phyloP scores from a whole-genome alignment of 1,284 basidiomycete genomes.

The Cryptococcus sp. region DNA sequence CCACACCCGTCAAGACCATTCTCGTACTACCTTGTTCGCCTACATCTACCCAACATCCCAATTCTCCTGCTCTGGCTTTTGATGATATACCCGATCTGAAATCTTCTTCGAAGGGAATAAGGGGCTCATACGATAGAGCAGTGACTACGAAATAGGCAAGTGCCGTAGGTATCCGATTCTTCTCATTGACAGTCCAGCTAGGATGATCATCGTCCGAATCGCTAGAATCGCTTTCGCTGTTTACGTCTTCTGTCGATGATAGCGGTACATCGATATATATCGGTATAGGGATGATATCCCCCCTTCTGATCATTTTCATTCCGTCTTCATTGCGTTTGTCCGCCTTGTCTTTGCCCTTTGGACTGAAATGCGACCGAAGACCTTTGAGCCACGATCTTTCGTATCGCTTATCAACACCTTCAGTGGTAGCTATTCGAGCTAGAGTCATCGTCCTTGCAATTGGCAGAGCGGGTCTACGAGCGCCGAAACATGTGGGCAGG shows the following conservation, averaged over 20 bases:
- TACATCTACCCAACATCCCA: slow-evolving; percentile 82
- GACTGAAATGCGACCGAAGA: slow-evolving; percentile 52
- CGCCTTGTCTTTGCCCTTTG: not conserved
- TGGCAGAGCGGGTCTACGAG: slow-evolving; percentile 60
- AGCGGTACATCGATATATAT: slow-evolving; percentile 58
- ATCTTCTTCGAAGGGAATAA: slow-evolving; percentile 43
- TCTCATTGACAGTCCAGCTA: not conserved
- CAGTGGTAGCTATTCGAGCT: slow-evolving; percentile 75
- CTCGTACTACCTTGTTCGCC: slow-evolving; percentile 58
- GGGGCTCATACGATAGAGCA: slow-evolving; percentile 62
- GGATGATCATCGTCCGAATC: slow-evolving; percentile 2
- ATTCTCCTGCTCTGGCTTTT: slow-evolving; percentile 55
- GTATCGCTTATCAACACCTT: slow-evolving; percentile 67
- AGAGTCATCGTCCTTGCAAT: slow-evolving; percentile 69
- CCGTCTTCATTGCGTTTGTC: slow-evolving; percentile 6
- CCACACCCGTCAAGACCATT: slow-evolving; percentile 53
- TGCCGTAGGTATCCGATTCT: slow-evolving; percentile 34
- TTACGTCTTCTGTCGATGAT: slow-evolving; percentile 27
- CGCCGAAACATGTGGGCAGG: slow-evolving; percentile 45
- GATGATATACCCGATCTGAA: slow-evolving; percentile 47
- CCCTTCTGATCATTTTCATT: slow-evolving; percentile 64
- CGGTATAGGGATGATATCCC: slow-evolving; percentile 72
- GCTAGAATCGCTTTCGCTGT: slow-evolving; percentile 35
- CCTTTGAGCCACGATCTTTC: slow-evolving; percentile 66
- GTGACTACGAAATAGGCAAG: slow-evolving; percentile 74